Evolutionary conservation across 768 basidiomycete species (phyloP), one percentile per base, ranked within the genome.

Genomic region (Cystofilobasidium ferigula): DNA sequence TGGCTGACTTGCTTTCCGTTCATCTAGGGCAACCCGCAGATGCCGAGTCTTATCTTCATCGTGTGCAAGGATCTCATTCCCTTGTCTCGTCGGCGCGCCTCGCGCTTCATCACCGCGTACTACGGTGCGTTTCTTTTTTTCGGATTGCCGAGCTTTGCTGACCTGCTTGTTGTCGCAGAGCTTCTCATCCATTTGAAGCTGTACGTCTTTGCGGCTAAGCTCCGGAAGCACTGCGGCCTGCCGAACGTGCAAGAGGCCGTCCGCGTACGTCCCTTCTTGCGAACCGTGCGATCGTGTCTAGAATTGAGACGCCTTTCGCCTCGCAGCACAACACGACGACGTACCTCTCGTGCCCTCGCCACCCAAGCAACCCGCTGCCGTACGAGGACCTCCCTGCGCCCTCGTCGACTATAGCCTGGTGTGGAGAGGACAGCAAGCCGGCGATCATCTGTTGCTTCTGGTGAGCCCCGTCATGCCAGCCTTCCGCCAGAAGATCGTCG

Each of bases 241-340:
- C 28, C 51, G 9, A 22, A 6, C 14, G 51, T 54, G 18, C 51
- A 54, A 18, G 51, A 28, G 7, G 26, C 51, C 14, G 51, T 54
- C 26, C 28, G 38, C 18, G 43, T 60, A 30, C 58, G 58, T 60
- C 58, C 16, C 28, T 14, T 36, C 12, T 9, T 20, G 16, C 54
- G 32, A 16, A 18, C 34, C 16, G 10, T 10, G 40, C 10, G 40
- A 56, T 30, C 16, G 26, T 18, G 54, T 26, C 32, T 10, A 53
- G 10, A 9, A 53, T n/a, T 24, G 9, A 13, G 16, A 16, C 35
- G 18, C 40, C 38, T 32, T 43, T 38, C 22, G 38, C 8, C 20
- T 5, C 32, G 26, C 48, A 67, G 60, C 26, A 42, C 28, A 61
- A 67, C 38, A 62, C 65, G 38, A 67, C 65, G 38, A 67, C 65